Evolutionary conservation across 768 basidiomycete genomes (phyloP).

Genomic region (Kwoniella heveanensis): DNA sequence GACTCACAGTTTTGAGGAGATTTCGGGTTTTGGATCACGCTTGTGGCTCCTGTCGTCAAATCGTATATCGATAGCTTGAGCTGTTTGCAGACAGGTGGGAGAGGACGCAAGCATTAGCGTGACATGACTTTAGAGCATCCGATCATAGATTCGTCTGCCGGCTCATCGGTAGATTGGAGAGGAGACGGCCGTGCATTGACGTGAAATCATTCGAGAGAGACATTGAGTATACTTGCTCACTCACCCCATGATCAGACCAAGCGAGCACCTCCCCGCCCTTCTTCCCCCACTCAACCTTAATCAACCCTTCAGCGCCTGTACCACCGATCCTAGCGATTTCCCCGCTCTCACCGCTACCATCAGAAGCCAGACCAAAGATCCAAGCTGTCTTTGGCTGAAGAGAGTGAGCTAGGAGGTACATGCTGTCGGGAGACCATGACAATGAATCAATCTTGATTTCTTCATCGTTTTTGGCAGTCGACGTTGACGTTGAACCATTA

Average conservation of each 20-base stretch:
- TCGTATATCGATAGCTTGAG: constrained; percentile 86
- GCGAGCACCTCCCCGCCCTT: constrained; percentile 80
- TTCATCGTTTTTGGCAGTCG: constrained; percentile 24
- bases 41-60: constrained; percentile 70
- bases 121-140: too few relatives aligned
- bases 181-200: too few relatives aligned
- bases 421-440: constrained; percentile 85
- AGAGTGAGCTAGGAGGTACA: constrained; percentile 79
- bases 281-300: constrained; percentile 86
- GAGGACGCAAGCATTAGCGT: neutral
- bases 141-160: too few relatives aligned
- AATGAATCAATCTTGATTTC: constrained; percentile 68
- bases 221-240: too few relatives aligned
- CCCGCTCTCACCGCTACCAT: constrained; percentile 57
- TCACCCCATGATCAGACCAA: constrained; percentile 91
- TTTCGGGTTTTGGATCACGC: constrained; percentile 81
- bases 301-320: constrained; percentile 70
- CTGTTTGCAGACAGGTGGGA: constrained; percentile 60
- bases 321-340: constrained; percentile 43
- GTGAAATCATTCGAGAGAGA: neutral
- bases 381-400: constrained; percentile 71
- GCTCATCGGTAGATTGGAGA: too few relatives aligned
- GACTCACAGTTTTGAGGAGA: constrained; percentile 63
- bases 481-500: neutral
- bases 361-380: constrained; percentile 77